Percentiles rank a stretch among this genome's conserved stretches.
phyloP scores from a whole-genome alignment of 2,329 filamentous ascomycete genomes.

The Piedraia hortae region DNA sequence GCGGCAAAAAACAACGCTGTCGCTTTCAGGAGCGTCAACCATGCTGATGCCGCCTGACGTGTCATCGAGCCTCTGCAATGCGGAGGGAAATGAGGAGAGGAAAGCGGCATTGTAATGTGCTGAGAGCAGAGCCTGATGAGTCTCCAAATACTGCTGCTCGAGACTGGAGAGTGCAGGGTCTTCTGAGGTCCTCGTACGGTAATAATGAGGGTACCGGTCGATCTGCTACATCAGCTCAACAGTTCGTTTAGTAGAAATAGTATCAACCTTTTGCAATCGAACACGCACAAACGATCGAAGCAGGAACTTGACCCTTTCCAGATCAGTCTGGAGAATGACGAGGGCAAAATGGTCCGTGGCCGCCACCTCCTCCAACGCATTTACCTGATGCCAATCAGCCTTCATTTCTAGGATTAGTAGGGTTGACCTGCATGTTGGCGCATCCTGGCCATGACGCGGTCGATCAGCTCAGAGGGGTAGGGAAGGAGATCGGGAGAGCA shows the following conservation, averaged over 20 bases:
- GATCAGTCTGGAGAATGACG: constrained; percentile 86
- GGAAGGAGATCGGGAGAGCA: constrained; percentile 68
- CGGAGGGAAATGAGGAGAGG: constrained; percentile 49
- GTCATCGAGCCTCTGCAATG: constrained; percentile 68
- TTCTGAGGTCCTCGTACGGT: constrained; percentile 22
- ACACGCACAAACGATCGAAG: constrained; percentile 58
- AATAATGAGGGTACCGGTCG: constrained; percentile 48
- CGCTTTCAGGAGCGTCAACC: constrained; percentile 65
- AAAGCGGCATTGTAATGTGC: constrained; percentile 71
- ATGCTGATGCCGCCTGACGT: constrained; percentile 71
- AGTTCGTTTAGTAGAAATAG: constrained; percentile 6
- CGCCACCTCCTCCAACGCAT: constrained; percentile 29
- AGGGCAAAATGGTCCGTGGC: constrained; percentile 77
- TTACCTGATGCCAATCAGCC: constrained; percentile 6
- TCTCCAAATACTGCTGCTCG: constrained; percentile 57
- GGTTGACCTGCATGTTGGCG: constrained; percentile 5
- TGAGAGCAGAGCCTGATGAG: constrained; percentile 62
- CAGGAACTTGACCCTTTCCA: constrained; percentile 81
- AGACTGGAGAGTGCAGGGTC: constrained; percentile 31
- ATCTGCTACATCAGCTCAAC: constrained; percentile 24
- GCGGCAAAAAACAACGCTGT: constrained; percentile 62
- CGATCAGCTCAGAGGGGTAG: constrained; percentile 51
- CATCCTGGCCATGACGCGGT: constrained; percentile 44
- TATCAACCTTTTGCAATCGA: constrained; percentile 52
- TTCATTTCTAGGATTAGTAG: neutral